These are phyloP conservation scores for Candida germanica DNA, from an alignment of 805 yeast species.

Conservation along the genomic window DNA sequence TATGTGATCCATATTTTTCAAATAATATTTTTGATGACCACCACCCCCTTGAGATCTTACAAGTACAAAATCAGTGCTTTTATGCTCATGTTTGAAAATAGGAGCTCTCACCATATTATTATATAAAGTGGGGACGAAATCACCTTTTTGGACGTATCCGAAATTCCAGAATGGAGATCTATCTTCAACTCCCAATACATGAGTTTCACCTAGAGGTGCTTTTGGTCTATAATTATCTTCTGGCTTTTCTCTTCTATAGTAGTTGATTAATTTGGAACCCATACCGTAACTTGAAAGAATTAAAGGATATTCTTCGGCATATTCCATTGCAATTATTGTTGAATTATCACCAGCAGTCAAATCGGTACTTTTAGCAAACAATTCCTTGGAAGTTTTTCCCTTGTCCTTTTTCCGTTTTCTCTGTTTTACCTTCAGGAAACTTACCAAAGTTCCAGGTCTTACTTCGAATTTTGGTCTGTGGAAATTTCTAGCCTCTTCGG, in stretches of 20 bases:
- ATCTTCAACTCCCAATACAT: conserved; percentile 93
- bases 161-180: conserved; percentile 98
- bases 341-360: conserved; percentile 83
- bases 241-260: conserved; percentile 78
- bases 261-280: conserved; percentile 91
- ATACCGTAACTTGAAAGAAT: conserved; percentile 87
- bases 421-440: conserved; percentile 68
- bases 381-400: conserved; percentile 74
- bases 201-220: conserved; percentile 87
- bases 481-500: conserved; percentile 67
- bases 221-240: conserved; percentile 88
- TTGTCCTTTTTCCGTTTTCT: conserved; percentile 88
- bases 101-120: conserved; percentile 93
- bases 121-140: conserved; percentile 88
- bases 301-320: conserved; percentile 83
- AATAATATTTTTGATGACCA: conserved; percentile 61
- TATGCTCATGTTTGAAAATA: conserved; percentile 78
- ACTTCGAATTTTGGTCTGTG: conserved; percentile 77
- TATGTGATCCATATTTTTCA: conserved; percentile 66
- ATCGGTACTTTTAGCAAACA: conserved; percentile 69
- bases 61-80: conserved; percentile 76
- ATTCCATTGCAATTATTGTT: conserved; percentile 74
- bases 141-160: conserved; percentile 94
- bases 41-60: conserved; percentile 80
- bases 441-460: conserved; percentile 73